A percentile compares a stretch with the other conserved stretches of the same genome.
These are phyloP conservation scores for Populus pruinosa DNA, from an alignment of 345 rosid species.

Conservation along the genomic window DNA sequence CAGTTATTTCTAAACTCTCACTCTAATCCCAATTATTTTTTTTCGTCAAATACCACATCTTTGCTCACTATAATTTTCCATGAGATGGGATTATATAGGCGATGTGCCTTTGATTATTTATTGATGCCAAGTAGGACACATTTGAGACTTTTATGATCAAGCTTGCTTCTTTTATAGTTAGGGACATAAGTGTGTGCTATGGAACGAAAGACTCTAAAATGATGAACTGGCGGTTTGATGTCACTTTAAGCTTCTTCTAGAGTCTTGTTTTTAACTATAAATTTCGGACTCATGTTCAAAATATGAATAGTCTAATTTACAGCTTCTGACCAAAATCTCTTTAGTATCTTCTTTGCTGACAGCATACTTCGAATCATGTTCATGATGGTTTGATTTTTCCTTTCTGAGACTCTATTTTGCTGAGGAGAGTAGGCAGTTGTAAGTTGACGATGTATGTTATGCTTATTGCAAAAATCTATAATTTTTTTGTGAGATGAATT, in stretches of 20 bases:
- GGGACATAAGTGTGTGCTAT: not conserved
- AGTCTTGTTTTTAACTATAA: not conserved
- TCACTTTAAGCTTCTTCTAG: not conserved
- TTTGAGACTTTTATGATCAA: not conserved
- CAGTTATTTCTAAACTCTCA: not conserved
- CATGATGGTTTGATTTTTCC: not conserved
- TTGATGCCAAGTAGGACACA: not conserved
- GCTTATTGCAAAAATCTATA: not conserved
- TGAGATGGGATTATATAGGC: not conserved
- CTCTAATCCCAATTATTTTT: not conserved
- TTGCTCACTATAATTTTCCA: not conserved
- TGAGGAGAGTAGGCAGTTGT: not conserved
- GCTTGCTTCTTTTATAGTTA: not conserved
- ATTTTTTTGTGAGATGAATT: not conserved
- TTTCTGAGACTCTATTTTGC: not conserved
- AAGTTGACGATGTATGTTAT: not conserved
- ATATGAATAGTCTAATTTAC: not conserved
- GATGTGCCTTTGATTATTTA: not conserved
- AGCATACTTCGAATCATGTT: not conserved
- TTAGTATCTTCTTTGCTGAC: not conserved
- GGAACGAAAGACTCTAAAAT: not conserved
- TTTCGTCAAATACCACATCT: not conserved
- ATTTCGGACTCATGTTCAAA: not conserved
- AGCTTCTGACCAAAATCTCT: not conserved
- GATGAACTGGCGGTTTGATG: not conserved